phyloP scores from a whole-genome alignment of 208 protist genomes.

The Trypanosoma boissoni region DNA sequence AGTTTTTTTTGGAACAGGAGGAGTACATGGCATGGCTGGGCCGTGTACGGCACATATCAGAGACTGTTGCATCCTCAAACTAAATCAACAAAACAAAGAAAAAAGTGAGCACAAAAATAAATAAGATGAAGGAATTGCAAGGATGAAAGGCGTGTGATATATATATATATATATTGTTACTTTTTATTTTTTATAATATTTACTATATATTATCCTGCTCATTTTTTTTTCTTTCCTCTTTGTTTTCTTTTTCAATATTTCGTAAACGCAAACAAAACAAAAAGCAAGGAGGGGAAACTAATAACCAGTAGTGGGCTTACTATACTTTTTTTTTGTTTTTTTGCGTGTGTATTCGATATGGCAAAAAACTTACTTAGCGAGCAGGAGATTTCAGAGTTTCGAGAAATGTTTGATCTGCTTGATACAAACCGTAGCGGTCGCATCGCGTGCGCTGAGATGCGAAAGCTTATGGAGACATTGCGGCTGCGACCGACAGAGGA shows the following conservation, averaged over 20 bases:
- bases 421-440: conserved; percentile 68
- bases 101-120: neutral
- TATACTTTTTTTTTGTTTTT: too few relatives aligned
- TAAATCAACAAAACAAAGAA: neutral
- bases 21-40: conserved; percentile 84
- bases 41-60: conserved; percentile 39
- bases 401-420: conserved; percentile 92
- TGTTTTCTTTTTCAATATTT: too few relatives aligned
- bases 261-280: too few relatives aligned
- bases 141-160: conserved; percentile 1
- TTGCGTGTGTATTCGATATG: too few relatives aligned
- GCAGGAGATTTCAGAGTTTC: conserved; percentile 83
- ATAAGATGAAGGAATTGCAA: neutral
- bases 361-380: conserved; percentile 31
- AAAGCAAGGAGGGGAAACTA: too few relatives aligned
- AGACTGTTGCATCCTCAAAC: conserved; percentile 4
- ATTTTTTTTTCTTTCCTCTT: conserved; percentile 12
- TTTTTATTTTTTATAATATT: conserved; percentile 22
- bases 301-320: too few relatives aligned
- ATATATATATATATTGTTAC: conserved; percentile 22
- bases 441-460: conserved; percentile 78
- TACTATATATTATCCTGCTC: neutral
- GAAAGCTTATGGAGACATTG: conserved; percentile 84
- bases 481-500: conserved; percentile 83
- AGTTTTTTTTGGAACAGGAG: conserved; percentile 83